Evolutionary conservation across 2,329 filamentous ascomycete genomes (phyloP).

Genomic region (Talaromyces funiculosus): DNA sequence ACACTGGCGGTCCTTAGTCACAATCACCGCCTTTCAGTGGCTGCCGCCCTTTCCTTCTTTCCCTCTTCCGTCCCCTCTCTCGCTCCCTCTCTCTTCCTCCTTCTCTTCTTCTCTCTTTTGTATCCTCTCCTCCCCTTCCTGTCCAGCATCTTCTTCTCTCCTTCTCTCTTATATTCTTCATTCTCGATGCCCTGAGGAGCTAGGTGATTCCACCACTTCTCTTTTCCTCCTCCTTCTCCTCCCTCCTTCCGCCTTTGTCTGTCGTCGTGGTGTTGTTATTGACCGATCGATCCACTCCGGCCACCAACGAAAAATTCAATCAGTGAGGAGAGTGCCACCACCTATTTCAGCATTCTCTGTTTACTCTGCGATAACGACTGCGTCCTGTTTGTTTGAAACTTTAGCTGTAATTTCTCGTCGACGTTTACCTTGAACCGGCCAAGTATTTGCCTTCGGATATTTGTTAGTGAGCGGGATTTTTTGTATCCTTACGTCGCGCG

Average conservation of each 20-base stretch:
- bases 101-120: not conserved
- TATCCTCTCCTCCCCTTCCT: not conserved
- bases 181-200: not conserved
- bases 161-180: not conserved
- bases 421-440: not conserved
- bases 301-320: constrained; percentile 3
- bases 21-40: constrained; percentile 4
- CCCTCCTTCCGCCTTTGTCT: not conserved
- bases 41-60: not conserved
- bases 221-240: not conserved
- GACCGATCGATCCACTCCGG: constrained; percentile 3
- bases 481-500: constrained; percentile 12
- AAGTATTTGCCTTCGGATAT: constrained; percentile 6
- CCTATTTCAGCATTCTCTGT: not conserved
- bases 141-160: not conserved
- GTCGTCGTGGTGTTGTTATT: not conserved
- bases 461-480: constrained; percentile 13
- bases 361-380: not conserved
- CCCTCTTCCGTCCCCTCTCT: not conserved
- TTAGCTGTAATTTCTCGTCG: not conserved
- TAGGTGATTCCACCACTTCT: not conserved
- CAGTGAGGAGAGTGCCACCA: not conserved
- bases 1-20: not conserved
- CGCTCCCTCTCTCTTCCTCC: not conserved
- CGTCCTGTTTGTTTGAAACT: not conserved